Evolutionary conservation across 2,329 filamentous ascomycete species (phyloP).

Genomic region (Fusarium sp.): DNA sequence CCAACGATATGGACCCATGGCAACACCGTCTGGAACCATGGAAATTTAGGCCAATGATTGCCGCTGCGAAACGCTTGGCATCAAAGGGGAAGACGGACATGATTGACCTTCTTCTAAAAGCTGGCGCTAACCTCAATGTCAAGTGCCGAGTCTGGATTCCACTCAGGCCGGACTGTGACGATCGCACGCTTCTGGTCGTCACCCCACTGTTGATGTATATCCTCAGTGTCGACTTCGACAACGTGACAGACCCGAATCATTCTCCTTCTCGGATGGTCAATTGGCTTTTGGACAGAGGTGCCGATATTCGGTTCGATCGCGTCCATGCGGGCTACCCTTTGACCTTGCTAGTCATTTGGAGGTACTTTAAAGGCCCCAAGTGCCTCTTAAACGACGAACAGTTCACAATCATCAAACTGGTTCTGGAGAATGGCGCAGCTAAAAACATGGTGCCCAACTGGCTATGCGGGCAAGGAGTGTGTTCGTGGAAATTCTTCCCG

Average conservation of each 20-base stretch:
- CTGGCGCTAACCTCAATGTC: neutral
- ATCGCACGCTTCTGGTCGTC: neutral
- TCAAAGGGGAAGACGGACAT: neutral
- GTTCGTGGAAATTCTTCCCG: neutral
- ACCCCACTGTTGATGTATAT: neutral
- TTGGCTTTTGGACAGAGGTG: neutral
- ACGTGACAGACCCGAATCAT: neutral
- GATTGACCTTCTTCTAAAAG: neutral
- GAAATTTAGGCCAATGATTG: neutral
- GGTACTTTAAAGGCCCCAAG: neutral
- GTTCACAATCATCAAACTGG: neutral
- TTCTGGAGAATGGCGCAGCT: neutral
- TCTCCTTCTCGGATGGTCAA: neutral
- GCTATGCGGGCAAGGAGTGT: neutral
- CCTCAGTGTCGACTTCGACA: neutral
- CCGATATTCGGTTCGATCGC: neutral
- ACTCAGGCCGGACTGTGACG: neutral
- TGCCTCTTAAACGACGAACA: neutral
- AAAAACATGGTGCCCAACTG: neutral
- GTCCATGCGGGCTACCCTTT: neutral
- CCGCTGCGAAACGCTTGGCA: neutral
- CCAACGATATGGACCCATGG: too few species aligned
- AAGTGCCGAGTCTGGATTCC: neutral
- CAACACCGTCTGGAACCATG: neutral
- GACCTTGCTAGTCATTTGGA: neutral